A percentile compares a stretch with the other conserved stretches of the same genome.
phyloP scores from a whole-genome alignment of 345 rosid species.

The Citrus maxima region DNA sequence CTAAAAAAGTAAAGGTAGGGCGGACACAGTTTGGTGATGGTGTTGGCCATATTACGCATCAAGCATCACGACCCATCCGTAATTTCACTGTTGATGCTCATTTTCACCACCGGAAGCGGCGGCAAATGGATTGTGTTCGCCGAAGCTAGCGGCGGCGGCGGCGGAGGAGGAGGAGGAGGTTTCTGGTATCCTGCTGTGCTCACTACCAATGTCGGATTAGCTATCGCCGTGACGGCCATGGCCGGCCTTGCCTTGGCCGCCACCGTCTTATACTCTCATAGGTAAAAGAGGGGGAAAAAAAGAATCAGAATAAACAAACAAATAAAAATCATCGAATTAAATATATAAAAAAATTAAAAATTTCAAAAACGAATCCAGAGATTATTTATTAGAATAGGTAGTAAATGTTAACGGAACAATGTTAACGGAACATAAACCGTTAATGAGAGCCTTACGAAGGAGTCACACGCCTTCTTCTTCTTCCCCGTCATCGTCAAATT shows the following conservation, averaged over 20 bases:
- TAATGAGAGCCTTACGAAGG: constrained; percentile 58
- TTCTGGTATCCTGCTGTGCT: constrained; percentile 43
- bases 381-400: constrained; percentile 14
- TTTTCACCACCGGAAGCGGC: constrained; percentile 29
- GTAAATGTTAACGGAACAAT: constrained; percentile 44
- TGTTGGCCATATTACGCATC: constrained; percentile 29
- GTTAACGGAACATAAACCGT: constrained; percentile 48
- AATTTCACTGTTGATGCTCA: constrained; percentile 37
- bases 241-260: constrained; percentile 71
- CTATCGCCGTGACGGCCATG: constrained; percentile 69
- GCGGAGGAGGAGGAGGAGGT: constrained; percentile 40
- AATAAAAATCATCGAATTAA: not conserved
- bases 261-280: constrained; percentile 59
- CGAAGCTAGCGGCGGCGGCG: constrained; percentile 41
- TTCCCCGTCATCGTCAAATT: constrained; percentile 31
- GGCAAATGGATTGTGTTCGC: constrained; percentile 49
- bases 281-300: constrained; percentile 26
- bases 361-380: constrained; percentile 4
- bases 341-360: not conserved
- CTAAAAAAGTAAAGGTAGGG: not conserved
- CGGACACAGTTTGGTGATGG: constrained; percentile 44
- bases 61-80: constrained; percentile 12
- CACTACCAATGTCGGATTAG: constrained; percentile 54
- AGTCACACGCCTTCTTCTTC: constrained; percentile 45
- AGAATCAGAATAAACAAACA: not conserved